Percentiles rank a stretch among this genome's conserved stretches.
Conservation (phyloP, 495 filamentous ascomycete species). For the Achaetomiella virescens region DNA sequence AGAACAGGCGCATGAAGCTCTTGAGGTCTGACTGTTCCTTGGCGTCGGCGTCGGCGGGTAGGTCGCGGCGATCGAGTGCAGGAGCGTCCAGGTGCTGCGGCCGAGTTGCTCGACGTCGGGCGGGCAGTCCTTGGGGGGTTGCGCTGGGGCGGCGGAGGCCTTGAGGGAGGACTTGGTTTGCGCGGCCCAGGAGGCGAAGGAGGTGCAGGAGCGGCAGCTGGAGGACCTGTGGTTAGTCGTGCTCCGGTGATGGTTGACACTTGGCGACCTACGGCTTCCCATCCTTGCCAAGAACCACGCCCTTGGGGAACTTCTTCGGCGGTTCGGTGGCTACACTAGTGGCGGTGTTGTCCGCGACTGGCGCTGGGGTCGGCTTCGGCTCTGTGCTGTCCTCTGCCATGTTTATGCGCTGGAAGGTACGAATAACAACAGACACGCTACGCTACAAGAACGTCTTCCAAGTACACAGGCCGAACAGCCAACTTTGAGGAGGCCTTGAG, state of each 20-base stretch:
- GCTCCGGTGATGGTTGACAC: background rate
- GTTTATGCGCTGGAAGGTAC: background rate
- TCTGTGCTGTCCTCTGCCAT: conserved; percentile 35
- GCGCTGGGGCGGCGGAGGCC: conserved; percentile 30
- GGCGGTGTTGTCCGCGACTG: background rate
- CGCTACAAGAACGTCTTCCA: background rate
- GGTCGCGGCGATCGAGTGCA: conserved; percentile 81
- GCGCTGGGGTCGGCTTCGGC: conserved; percentile 9
- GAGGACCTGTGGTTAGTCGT: background rate
- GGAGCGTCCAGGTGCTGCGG: conserved; percentile 82
- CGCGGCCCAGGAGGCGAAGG: conserved; percentile 53
- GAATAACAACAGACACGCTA: background rate
- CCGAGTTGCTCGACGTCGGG: conserved; percentile 82
- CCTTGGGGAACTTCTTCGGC: conserved; percentile 56
- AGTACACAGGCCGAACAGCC: too few relatives aligned
- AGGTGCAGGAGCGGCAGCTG: conserved; percentile 87
- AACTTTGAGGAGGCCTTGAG: too few relatives aligned
- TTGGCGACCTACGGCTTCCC: conserved; percentile 79
- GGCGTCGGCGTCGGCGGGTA: conserved; percentile 67
- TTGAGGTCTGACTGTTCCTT: conserved; percentile 66
- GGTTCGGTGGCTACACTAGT: conserved; percentile 14
- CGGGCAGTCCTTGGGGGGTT: conserved; percentile 53
- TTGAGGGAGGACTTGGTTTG: conserved; percentile 62
- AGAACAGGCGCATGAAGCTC: conserved; percentile 73
- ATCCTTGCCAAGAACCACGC: conserved; percentile 81